Evolutionary conservation across 1,139 yeast genomes (phyloP), one percentile per base, ranked within the genome.

Genomic region (Yamadazyma atmosphaerica): DNA sequence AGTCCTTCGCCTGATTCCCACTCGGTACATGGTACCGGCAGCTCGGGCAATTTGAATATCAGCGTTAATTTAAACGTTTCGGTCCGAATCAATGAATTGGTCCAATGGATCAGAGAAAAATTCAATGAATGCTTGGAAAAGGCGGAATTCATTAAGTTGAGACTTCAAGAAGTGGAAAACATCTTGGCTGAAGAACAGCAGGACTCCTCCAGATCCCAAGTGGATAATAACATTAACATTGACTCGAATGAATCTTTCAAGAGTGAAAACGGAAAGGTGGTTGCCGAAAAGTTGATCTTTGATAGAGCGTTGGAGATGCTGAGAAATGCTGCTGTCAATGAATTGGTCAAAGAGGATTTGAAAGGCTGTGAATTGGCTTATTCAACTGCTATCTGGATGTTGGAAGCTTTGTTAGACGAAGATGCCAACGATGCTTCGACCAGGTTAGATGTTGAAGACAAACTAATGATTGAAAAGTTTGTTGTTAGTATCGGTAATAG

Each of bases 221-320:
- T 11, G n/a, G 21, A 23, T 7, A 23, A 12, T 23, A 4, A 11
- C 12, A 23, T 13, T 15, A 30, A 32, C 14, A 10, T 18, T 16
- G 21, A 21, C 5, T 12, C 32, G n/a, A n/a, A 22, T 8, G 45
- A 40, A 15, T 9, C 28, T 23, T 7, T 23, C 26, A 23, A 23
- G 7, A 23, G 12, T n/a, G 26, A 23, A 23, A 11, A 11, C 4
- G 29, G 22, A 40, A 50, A 67, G 32, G 64, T 82, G 6, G 73
- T 84, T 37, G 89, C 95, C 2, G 97, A 90, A 58, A 85, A 85
- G 56, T 72, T 92, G 46, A 79, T 92, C 19, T 90, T 89, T 63
- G 97, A 90, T 51, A 74, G 98, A 32, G 97, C 98, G 1, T 72
- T 90, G 52, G 98, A 92, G 53, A 86, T 90, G 72, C 86, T 96